These are phyloP conservation scores for Beauveria scarabaeidicola DNA, from an alignment of 2,329 filamentous ascomycete species.

Conservation along the genomic window DNA sequence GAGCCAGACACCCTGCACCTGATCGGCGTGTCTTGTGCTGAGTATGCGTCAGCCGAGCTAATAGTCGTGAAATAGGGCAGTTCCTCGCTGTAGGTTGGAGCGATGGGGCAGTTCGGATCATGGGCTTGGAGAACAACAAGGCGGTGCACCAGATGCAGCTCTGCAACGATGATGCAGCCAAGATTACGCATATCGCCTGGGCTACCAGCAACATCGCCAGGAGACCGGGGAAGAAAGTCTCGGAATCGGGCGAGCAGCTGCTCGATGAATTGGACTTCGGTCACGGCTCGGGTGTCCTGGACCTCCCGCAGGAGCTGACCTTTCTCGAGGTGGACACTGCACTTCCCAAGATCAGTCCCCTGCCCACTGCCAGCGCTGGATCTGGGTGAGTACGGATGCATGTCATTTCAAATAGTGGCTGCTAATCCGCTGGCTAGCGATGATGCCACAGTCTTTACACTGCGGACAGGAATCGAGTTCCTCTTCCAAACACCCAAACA, in stretches of 20 bases:
- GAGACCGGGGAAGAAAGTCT: constrained; percentile 19
- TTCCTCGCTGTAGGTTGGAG: constrained; percentile 77
- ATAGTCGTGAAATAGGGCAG: constrained; percentile 43
- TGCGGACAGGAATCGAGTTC: constrained; percentile 59
- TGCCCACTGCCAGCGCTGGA: constrained; percentile 54
- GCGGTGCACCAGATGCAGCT: constrained; percentile 63
- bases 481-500: constrained; percentile 56
- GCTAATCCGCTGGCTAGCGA: constrained; percentile 27
- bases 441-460: constrained; percentile 58
- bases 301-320: constrained; percentile 65
- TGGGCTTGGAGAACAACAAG: constrained; percentile 75
- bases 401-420: background rate
- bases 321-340: constrained; percentile 69
- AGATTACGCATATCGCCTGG: constrained; percentile 48
- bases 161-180: constrained; percentile 32
- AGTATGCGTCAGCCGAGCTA: constrained; percentile 8
- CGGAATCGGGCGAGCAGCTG: background rate
- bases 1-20: constrained; percentile 17
- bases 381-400: constrained; percentile 41
- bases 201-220: constrained; percentile 34
- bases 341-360: constrained; percentile 65
- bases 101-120: constrained; percentile 67
- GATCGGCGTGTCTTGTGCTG: background rate
- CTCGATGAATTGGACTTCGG: background rate
- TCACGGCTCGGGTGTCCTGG: constrained; percentile 20